Evolutionary conservation across 768 basidiomycete genomes (phyloP), one percentile per base, ranked within the genome.

Genomic region (Clitopilus passeckerianus): DNA sequence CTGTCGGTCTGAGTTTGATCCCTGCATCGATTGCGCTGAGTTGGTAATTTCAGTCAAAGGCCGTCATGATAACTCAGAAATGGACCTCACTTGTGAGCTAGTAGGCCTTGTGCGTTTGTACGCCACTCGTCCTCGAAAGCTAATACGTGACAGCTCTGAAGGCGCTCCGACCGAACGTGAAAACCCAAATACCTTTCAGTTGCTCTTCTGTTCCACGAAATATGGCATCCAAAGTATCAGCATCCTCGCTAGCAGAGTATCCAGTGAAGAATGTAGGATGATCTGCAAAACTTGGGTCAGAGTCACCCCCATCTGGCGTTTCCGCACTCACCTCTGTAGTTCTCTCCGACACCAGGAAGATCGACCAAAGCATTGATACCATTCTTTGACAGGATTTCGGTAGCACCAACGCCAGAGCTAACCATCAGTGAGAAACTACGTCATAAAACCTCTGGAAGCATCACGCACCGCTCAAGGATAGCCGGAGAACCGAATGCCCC

Each of bases 271-370:
- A 59, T 23, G 72, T 43, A 60, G 72, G 75, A 60, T 81, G 80
- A 60, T 81, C 80, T 82, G 34, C 14, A 33, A 27, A 54, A 9
- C 56, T 53, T 41, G 4, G 3, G 27, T 59, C 34, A 7, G 35
- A 12, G 22, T 34, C 23, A 7, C 5, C 18, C 44, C 50, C 34
- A 1, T 16, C 34, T 20, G n/a, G 22, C 24, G 12, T 20, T 43
- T 1, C 34, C 37, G 18, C 20, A 57, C 66, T 34, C 56, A 80
- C 83, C 84, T 61, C 78, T 75, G 56, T 81, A 84, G 61, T 90
- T 82, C 66, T 88, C 86, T 10, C 91, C 90, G 0, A 94, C 91
- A 16, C 86, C 87, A 0, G 89, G 89, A n/a, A 91, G 80, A 58
- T 90, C 83, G 15, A 89, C 76, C 24, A 83, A 54, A 59, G 77